Evolutionary conservation across 257 asterid species (phyloP).

Genomic region (Salvia hispanica): DNA sequence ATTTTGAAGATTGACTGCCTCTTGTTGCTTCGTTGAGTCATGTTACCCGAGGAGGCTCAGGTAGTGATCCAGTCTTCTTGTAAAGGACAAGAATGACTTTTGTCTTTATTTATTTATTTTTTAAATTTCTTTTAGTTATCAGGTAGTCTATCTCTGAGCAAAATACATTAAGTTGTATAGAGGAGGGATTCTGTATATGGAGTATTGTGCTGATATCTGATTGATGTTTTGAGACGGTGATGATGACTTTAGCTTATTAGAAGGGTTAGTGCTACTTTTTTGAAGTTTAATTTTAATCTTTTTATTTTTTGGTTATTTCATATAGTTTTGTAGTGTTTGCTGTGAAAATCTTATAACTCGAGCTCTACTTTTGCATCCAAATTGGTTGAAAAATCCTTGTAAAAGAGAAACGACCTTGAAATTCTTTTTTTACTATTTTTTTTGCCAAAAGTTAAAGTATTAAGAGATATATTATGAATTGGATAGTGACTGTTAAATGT

Average conservation of each 20-base stretch:
- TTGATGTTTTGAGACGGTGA: conserved; percentile 19
- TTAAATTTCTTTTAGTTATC: not conserved
- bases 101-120: conserved; percentile 2
- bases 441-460: no score
- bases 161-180: conserved; percentile 36
- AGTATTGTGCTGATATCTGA: conserved; percentile 24
- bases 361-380: not conserved
- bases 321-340: not conserved
- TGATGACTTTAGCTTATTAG: conserved; percentile 13
- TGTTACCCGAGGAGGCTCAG: conserved; percentile 5
- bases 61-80: conserved; percentile 16
- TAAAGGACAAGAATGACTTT: conserved; percentile 18
- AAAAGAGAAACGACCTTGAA: no score
- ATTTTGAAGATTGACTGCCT: conserved; percentile 21
- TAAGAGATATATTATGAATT: no score
- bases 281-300: no score
- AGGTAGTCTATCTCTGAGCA: conserved; percentile 21
- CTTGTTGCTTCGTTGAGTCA: conserved; percentile 24
- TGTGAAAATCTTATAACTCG: not conserved
- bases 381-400: not conserved
- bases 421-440: no score
- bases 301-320: not conserved
- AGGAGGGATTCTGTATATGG: conserved; percentile 39
- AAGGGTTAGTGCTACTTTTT: not conserved
- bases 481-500: no score